Base-by-base conservation (phyloP, 2,329 filamentous ascomycete genomes). In the Ascosphaera apis region DNA sequence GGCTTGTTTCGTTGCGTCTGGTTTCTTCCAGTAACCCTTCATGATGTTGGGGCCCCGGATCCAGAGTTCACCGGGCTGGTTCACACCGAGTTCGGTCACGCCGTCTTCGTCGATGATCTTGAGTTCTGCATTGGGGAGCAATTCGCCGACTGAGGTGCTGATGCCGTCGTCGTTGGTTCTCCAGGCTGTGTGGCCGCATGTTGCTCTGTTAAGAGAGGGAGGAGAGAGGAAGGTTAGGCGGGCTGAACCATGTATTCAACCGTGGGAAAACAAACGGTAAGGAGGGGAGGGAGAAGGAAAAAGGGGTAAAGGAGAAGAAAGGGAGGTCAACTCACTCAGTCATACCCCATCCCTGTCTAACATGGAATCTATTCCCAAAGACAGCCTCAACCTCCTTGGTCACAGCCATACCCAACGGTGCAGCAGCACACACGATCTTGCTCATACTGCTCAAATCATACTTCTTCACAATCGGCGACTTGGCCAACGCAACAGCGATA, bases 271-370 rank as follows among this genome's bases (percentile, higher is more conserved):
- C 23, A 34, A 40, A 28, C 36, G 15, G 9, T 4, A 33, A 31
- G 15, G 33, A 32, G 11, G 3, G 16, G 34, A 28, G 31, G 23
- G n/a, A 28, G n/a, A 34, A 25, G 3, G 13, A 13, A 9, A 38
- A 32, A 37, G 42, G 12, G 18, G 8, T 36, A 28, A 6, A 21
- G 7, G 7, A 27, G 18, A 28, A 31, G 15, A 37, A 13, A n/a
- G 7, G 34, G 18, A 31, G 15, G 6, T 16, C 23, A 2, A 67
- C 57, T 50, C 47, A 60, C 54, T 88, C 81, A 1, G 81, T 88
- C 81, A 91, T 86, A 3, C 82, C 82, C 76, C 79, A 91, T 3
- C 79, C 81, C 53, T 86, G 80, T 48, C 64, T 66, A 18, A 73
- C 48, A 43, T 65, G 65, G 16, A 70, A 53, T 15, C 53, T 47